phyloP scores from a whole-genome alignment of 768 basidiomycete genomes.

The Trametes coccinea region DNA sequence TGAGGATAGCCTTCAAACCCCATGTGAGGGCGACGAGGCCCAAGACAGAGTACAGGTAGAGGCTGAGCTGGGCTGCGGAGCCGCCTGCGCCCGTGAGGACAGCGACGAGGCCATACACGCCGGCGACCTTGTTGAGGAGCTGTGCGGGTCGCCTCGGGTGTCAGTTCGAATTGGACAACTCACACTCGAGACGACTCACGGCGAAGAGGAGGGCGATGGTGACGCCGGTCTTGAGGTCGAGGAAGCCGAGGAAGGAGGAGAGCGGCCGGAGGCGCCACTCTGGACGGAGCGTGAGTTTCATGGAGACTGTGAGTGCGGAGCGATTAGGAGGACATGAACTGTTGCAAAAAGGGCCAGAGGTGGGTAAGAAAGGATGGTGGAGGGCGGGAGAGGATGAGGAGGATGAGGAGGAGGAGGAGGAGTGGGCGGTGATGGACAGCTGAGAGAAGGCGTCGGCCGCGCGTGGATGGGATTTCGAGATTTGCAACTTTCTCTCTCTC shows the following conservation, averaged over 20 bases:
- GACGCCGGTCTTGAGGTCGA: slow-evolving; percentile 95
- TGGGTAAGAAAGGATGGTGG: neutral
- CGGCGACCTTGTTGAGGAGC: slow-evolving; percentile 97
- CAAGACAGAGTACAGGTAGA: slow-evolving; percentile 90
- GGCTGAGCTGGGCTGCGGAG: slow-evolving; percentile 87
- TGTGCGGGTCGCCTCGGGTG: slow-evolving; percentile 33
- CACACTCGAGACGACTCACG: slow-evolving; percentile 47
- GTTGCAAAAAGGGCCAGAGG: neutral
- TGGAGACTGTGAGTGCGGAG: slow-evolving; percentile 2
- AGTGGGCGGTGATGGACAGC: neutral
- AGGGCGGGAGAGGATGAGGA: neutral
- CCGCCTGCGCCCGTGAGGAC: slow-evolving; percentile 88
- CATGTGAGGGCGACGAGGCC: slow-evolving; percentile 80
- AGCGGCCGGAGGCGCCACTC: slow-evolving; percentile 85
- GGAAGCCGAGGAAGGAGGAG: slow-evolving; percentile 77
- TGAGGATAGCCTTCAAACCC: slow-evolving; percentile 84
- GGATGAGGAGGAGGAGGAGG: slow-evolving; percentile 4
- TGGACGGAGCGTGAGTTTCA: slow-evolving; percentile 78
- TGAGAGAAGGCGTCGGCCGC: slow-evolving; percentile 1
- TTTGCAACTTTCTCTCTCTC: slow-evolving; percentile 14
- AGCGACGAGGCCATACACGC: slow-evolving; percentile 94
- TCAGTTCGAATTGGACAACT: slow-evolving; percentile 9
- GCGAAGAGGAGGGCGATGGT: slow-evolving; percentile 87
- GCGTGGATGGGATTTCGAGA: slow-evolving; percentile 2
- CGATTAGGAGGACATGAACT: slow-evolving; percentile 20